A percentile compares a stretch with the other conserved stretches of the same genome.
Conservation (phyloP, 169 alveolate species). For the Plasmodium knowlesi region DNA sequence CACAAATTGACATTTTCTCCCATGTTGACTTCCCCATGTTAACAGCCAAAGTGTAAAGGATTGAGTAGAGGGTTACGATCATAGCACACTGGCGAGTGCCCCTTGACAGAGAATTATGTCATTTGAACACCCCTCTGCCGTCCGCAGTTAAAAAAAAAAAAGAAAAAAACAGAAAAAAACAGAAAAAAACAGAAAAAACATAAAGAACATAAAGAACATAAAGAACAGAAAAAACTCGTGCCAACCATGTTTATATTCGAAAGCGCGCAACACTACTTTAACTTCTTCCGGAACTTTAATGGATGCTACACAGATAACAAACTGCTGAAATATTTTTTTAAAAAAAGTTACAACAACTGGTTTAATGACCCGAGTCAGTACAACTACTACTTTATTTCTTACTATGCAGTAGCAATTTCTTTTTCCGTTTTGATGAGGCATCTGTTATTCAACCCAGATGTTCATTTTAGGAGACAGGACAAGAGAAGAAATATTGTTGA, state of each 20-base stretch:
- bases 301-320: constrained; percentile 83
- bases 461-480: constrained; percentile 77
- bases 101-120: neutral
- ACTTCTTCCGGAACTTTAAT: constrained; percentile 70
- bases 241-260: constrained; percentile 64
- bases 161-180: too few relatives aligned
- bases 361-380: constrained; percentile 86
- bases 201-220: too few relatives aligned
- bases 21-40: neutral
- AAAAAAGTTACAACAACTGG: constrained; percentile 84
- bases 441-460: constrained; percentile 71
- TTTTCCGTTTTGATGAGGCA: constrained; percentile 35
- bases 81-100: neutral
- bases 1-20: neutral
- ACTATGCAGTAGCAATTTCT: constrained; percentile 71
- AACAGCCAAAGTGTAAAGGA: neutral
- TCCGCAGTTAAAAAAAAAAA: neutral
- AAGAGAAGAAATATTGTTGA: constrained; percentile 78
- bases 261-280: constrained; percentile 70
- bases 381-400: constrained; percentile 81
- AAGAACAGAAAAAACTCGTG: too few relatives aligned
- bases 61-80: neutral
- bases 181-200: too few relatives aligned
- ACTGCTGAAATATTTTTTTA: constrained; percentile 82
- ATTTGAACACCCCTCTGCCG: neutral